Evolutionary conservation across 305 asterid species (phyloP).

Genomic region (Fraxinus latifolia): DNA sequence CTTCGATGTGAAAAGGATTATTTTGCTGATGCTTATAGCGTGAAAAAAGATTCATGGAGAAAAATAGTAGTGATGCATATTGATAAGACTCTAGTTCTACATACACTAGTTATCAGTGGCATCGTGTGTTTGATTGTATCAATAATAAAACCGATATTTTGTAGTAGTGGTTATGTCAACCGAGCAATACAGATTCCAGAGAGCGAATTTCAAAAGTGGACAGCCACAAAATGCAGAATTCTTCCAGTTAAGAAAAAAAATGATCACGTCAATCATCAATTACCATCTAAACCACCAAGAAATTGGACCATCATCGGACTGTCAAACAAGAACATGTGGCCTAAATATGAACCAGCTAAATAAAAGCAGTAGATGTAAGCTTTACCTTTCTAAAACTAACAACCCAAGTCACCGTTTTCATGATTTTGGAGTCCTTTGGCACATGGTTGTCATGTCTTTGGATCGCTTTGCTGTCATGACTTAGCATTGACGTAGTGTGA

Average conservation of each 20-base stretch:
- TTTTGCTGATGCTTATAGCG: not conserved
- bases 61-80: not conserved
- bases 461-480: constrained; percentile 24
- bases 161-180: not conserved
- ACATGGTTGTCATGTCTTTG: not conserved
- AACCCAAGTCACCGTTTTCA: not conserved
- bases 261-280: not conserved
- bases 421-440: constrained; percentile 19
- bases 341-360: not conserved
- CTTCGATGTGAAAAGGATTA: not conserved
- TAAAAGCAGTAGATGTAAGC: not conserved
- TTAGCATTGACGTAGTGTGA: constrained; percentile 25
- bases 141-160: not conserved
- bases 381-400: not conserved
- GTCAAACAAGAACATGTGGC: not conserved
- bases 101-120: not conserved
- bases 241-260: not conserved
- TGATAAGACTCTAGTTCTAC: not conserved
- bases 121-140: not conserved
- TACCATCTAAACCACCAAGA: not conserved
- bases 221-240: not conserved
- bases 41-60: not conserved
- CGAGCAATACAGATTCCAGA: not conserved
- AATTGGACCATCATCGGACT: not conserved
- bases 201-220: not conserved